A percentile compares a stretch with the other conserved stretches of the same genome.
phyloP scores from a whole-genome alignment of 176 grass and related monocot genomes.

The Oryza punctata region DNA sequence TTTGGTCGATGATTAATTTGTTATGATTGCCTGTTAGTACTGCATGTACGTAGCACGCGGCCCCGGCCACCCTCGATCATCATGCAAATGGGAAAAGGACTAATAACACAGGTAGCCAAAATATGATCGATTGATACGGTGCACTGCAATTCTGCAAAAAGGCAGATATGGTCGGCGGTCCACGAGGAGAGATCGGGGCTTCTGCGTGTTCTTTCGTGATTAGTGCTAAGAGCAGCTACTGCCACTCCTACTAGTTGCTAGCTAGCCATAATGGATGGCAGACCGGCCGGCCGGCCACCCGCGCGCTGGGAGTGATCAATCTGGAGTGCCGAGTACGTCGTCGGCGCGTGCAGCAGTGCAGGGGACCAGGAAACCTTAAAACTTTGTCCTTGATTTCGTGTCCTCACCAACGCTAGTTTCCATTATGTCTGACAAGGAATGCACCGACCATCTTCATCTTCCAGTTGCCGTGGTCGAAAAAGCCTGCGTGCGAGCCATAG shows the following conservation, averaged over 20 bases:
- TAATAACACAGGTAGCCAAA: not conserved
- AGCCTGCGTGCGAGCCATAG: not conserved
- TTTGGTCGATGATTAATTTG: too few relatives aligned
- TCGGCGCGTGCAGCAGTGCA: not conserved
- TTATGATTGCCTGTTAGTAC: too few relatives aligned
- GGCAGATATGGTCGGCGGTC: slow-evolving; percentile 9
- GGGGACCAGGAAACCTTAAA: slow-evolving; percentile 23
- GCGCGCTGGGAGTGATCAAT: not conserved
- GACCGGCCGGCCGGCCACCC: not conserved
- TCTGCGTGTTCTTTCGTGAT: not conserved
- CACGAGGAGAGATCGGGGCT: not conserved
- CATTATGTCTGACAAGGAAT: not conserved
- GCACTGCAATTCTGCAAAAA: not conserved
- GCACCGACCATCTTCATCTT: slow-evolving; percentile 6
- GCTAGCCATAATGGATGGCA: not conserved
- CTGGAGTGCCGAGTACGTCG: not conserved
- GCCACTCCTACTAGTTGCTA: too few relatives aligned
- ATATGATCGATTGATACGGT: slow-evolving; percentile 8
- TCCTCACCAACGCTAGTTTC: not conserved
- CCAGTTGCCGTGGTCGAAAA: not conserved
- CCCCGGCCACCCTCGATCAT: not conserved
- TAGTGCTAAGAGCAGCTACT: not conserved
- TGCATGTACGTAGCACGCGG: too few relatives aligned
- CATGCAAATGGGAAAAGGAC: not conserved
- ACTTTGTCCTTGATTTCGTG: not conserved